These are phyloP conservation scores for Sequoia sempervirens DNA, from an alignment of 75 land plant genomes.

Conservation along the genomic window DNA sequence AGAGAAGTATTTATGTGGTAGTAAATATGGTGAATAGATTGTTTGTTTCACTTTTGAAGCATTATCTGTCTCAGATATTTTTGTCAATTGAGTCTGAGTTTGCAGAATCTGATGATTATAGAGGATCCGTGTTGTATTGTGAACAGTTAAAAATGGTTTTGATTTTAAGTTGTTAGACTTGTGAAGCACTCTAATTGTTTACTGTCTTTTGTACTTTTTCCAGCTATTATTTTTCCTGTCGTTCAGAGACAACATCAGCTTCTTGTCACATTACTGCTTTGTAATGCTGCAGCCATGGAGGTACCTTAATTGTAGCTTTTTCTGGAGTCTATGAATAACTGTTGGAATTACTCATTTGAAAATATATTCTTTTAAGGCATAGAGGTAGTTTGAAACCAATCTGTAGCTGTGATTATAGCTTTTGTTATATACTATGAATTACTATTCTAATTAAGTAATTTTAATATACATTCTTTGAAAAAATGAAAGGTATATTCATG, in stretches of 20 bases:
- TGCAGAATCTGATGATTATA: neutral
- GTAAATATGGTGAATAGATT: neutral
- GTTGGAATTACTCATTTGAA: neutral
- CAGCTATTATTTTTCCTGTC: constrained; percentile 42
- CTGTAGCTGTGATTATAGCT: neutral
- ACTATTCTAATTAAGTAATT: neutral
- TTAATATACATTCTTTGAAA: neutral
- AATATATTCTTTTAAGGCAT: neutral
- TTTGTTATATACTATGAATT: neutral
- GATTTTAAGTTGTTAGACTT: neutral
- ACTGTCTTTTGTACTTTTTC: constrained; percentile 6
- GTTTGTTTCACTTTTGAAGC: neutral
- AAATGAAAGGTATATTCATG: no score
- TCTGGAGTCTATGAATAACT: neutral
- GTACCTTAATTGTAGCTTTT: constrained; percentile 14
- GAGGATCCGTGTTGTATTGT: neutral
- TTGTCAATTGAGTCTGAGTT: neutral
- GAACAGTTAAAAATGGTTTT: neutral
- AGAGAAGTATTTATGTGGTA: neutral
- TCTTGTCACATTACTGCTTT: constrained; percentile 48
- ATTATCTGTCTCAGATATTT: neutral
- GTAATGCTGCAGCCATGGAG: constrained; percentile 59
- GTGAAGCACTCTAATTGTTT: constrained; percentile 1
- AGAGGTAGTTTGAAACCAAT: neutral
- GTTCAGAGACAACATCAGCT: constrained; percentile 51